Evolutionary conservation across 768 basidiomycete species (phyloP).

Genomic region (Astraeus odoratus): DNA sequence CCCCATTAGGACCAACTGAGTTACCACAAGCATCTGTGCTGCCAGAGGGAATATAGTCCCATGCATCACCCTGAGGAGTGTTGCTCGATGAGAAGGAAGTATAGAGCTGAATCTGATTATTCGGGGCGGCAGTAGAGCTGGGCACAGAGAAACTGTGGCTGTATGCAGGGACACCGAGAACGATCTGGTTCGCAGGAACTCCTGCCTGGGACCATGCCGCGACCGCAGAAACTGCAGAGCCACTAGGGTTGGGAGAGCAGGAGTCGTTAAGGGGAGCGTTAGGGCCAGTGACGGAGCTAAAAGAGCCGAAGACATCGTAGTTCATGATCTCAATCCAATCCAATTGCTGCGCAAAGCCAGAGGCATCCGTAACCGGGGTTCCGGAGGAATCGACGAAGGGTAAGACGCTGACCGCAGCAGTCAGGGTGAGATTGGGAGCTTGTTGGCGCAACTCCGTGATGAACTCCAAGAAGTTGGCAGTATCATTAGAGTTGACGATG

Average conservation of each 20-base stretch:
- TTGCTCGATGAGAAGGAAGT: slow-evolving; percentile 42
- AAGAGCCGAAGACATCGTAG: slow-evolving; percentile 58
- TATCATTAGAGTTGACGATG: slow-evolving; percentile 52
- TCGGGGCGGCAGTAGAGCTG: slow-evolving; percentile 20
- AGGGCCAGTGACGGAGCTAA: slow-evolving; percentile 56
- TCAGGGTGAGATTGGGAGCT: slow-evolving; percentile 55
- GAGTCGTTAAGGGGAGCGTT: slow-evolving; percentile 80
- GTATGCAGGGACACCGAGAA: slow-evolving; percentile 81
- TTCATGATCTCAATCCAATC: slow-evolving; percentile 76
- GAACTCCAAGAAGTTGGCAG: slow-evolving; percentile 73
- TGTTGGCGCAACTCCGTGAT: slow-evolving; percentile 59
- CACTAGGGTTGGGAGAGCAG: slow-evolving; percentile 61
- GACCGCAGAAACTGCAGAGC: slow-evolving; percentile 74
- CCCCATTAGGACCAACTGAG: slow-evolving; percentile 36
- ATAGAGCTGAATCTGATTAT: slow-evolving; percentile 35
- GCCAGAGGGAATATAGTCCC: slow-evolving; percentile 38
- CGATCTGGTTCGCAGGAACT: slow-evolving; percentile 63
- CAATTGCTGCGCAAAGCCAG: slow-evolving; percentile 56
- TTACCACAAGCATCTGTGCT: slow-evolving; percentile 56
- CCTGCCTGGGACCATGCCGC: slow-evolving; percentile 70
- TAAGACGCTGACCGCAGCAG: slow-evolving; percentile 59
- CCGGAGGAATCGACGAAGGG: slow-evolving; percentile 62
- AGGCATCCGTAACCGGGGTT: slow-evolving; percentile 52
- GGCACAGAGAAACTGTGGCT: slow-evolving; percentile 60
- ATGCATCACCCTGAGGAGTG: slow-evolving; percentile 48